Conservation (phyloP, 805 yeast genomes). For the Cyberlindnera misumaiensis region DNA sequence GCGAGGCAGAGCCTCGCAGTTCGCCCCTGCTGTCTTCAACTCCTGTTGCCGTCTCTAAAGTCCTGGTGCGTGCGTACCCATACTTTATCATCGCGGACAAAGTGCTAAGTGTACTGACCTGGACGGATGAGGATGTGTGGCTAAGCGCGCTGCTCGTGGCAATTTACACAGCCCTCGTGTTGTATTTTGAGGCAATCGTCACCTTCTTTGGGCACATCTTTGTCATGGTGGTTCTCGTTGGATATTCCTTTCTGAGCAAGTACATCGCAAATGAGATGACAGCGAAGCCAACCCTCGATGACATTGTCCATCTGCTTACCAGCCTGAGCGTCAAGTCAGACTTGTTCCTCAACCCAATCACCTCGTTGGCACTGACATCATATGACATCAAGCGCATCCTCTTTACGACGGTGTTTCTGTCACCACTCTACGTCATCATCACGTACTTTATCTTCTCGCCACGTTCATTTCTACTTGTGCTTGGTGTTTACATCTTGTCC, state of each 20-base stretch:
- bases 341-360: conserved; percentile 72
- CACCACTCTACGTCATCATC: conserved; percentile 75
- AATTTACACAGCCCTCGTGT: conserved; percentile 47
- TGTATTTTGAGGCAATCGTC: conserved; percentile 74
- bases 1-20: conserved; percentile 20
- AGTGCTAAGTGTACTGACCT: conserved; percentile 65
- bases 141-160: conserved; percentile 56
- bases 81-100: conserved; percentile 70
- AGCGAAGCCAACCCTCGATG: conserved; percentile 77
- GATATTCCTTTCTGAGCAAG: conserved; percentile 53
- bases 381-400: conserved; percentile 75
- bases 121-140: conserved; percentile 88
- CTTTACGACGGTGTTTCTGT: conserved; percentile 76
- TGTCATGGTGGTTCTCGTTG: conserved; percentile 52
- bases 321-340: conserved; percentile 72
- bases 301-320: conserved; percentile 70
- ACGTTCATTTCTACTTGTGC: conserved; percentile 49
- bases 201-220: conserved; percentile 79
- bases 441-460: conserved; percentile 69
- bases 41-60: conserved; percentile 85
- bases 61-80: conserved; percentile 79
- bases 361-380: conserved; percentile 62
- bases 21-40: conserved; percentile 84
- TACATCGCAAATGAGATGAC: conserved; percentile 52
- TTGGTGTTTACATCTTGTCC: conserved; percentile 59